Base-by-base conservation (phyloP, 2,329 filamentous ascomycete genomes). In the Chaetomium sp. region DNA sequence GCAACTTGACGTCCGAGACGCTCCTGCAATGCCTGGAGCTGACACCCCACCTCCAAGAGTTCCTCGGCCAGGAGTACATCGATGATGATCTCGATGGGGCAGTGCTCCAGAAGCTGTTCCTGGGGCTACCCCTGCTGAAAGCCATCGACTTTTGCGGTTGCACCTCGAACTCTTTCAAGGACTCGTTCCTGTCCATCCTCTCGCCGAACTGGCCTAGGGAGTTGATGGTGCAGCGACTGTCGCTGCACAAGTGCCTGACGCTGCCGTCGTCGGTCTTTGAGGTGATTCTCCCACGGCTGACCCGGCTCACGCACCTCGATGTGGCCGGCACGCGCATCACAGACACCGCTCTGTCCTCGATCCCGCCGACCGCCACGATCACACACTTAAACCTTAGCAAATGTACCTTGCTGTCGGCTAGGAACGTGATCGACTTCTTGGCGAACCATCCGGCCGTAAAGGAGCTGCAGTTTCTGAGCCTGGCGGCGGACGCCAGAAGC, bases 381-480 rank as follows among this genome's bases (percentile, higher is more conserved):
- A 93, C 89, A 1, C 91, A 95, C 74, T 79, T 95, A 61, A 93
- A 92, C 72, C 78, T 95, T 55, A 87, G 89, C 68, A 91, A 90
- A 76, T 94, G 91, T 80, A 87, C 85, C 60, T 82, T 86, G 60
- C 81, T 95, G 60, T 85, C 86, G 10, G 87, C 90, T 0, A 79
- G 85, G 16, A 84, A 79, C 9, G 85, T 94, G 19, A 86, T 92
- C 67, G 81, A 88, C 64, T 93, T 94, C 73, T 76, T 94, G 65
- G 82, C 84, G 16, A 85, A 83, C 31, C 91, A 94, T 73, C 89
- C 90, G 1, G 88, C 91, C 3, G 87, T 87, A 51, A 83, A 80
- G 65, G 80, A 84, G 3, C 80, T 95, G 29, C 82, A 90, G 35
- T 92, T 88, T 71, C 80, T 95, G 65, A 93, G 91, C 74, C 81